Base-by-base conservation (phyloP, 2,329 filamentous ascomycete genomes). In the Hortaea werneckii region DNA sequence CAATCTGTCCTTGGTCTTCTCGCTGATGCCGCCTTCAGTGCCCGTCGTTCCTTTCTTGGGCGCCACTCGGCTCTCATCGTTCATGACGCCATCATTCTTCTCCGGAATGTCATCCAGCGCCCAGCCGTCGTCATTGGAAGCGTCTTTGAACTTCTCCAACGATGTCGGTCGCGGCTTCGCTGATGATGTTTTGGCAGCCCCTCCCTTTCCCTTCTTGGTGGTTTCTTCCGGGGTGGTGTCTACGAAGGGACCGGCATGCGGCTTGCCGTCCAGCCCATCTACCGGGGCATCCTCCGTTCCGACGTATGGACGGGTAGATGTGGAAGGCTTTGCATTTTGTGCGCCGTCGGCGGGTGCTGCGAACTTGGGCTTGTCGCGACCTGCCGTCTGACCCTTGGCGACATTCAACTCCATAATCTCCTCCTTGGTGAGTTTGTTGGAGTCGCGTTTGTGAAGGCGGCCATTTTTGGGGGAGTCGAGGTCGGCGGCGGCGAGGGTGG, bases 221-320 rank as follows among this genome's bases (percentile, higher is more conserved):
- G 44, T 44, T 39, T 55, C 45, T 26, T 63, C 61, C 5, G 61
- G 56, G 7, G 63, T 62, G 39, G 64, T 76, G 50, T 82, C 79
- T 47, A 89, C 80, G 60, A 78, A 82, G 1, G 92, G 92, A 1
- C 92, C 92, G 13, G 83, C 79, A 62, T 95, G 90, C 40, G 92
- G 92, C 69, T 89, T 92, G 41, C 92, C 92, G 68, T 96, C 92
- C 58, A 85, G 83, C 40, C 89, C 89, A 63, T 96, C 92, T 13
- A 95, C 83, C 0, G 90, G 90, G 46, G 85, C 87, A 70, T 92
- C 83, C 64, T 88, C 88, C 43, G 80, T 82, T 44, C 78, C 79
- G 27, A 62, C 51, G 30, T 62, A 63, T 35, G 54, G 53, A 49
- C 67, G 65, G 8, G 57, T 48, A 2, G 47, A 57, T 5, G 61